Evolutionary conservation across 163 green algal genomes (phyloP), one percentile per base, ranked within the genome.

Genomic region (Scenedesmus sp.): DNA sequence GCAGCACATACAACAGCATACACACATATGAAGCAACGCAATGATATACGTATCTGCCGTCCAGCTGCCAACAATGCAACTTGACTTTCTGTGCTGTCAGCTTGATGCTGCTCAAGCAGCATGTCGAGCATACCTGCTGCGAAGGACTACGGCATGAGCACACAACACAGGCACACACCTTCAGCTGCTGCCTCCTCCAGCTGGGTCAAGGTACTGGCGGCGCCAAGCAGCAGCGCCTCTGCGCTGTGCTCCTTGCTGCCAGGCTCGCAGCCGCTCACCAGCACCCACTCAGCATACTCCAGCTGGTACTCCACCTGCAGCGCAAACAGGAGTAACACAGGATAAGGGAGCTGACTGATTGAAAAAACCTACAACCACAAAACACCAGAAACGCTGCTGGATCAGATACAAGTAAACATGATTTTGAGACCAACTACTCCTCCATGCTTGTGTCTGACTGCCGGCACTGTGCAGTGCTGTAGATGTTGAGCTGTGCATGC

Each of bases 201-300:
- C 18, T 89, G 52, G 3, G 4, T 56, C 10, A 92, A 23, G 3
- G 54, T 46, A 9, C 3, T 54, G 18, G n/a, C 67, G 26, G 81
- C 88, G 34, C 34, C 20, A 1, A 55, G 57, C 88, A 92, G 81
- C 18, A 92, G n/a, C 2, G 52, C 54, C 54, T 88, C 88, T 59
- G 88, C 13, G 5, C 54, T 13, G 57, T 10, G 83, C 52, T 66
- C 81, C 46, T 87, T 54, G 46, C 20, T 74, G n/a, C 55, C 34
- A 55, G 46, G 59, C 59, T 91, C 81, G 62, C 79, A 73, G 77
- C 79, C 62, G 20, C 73, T 16, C 20, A 60, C 73, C 13, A 59
- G 1, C 34, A 92, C 52, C 88, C 88, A 92, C 60, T 67, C 81
- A 56, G 88, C 88, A 74, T 89, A 76, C 62, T 92, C 81, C 59